Evolutionary conservation across 345 rosid species (phyloP).

Genomic region (Hypericum androsaemum): DNA sequence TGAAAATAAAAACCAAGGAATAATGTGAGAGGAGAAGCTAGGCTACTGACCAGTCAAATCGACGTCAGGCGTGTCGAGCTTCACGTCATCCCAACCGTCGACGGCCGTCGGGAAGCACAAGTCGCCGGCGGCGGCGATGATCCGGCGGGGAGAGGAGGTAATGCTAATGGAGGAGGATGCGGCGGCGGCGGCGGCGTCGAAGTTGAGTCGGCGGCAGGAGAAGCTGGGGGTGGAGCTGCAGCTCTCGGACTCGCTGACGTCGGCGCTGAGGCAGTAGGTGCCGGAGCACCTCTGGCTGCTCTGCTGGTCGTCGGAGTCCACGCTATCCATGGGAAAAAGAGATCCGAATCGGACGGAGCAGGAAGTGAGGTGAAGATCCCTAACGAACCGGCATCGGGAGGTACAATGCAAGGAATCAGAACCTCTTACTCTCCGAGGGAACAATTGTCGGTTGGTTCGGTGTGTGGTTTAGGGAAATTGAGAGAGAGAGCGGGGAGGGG

Average conservation of each 20-base stretch:
- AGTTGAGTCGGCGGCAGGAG: conserved; percentile 54
- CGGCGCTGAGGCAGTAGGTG: conserved; percentile 90
- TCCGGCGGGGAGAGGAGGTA: conserved; percentile 46
- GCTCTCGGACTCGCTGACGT: conserved; percentile 92
- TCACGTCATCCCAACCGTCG: conserved; percentile 62
- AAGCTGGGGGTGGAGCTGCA: conserved; percentile 82
- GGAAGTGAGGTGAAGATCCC: background rate
- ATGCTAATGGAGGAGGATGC: too few species aligned
- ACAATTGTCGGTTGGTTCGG: too few species aligned
- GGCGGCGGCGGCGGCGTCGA: conserved; percentile 45
- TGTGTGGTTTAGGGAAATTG: too few species aligned
- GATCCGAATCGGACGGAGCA: conserved; percentile 7
- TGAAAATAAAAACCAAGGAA: background rate
- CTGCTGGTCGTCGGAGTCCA: conserved; percentile 47
- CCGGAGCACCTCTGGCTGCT: conserved; percentile 66
- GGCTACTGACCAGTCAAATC: conserved; percentile 76
- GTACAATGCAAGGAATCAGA: too few species aligned
- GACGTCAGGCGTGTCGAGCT: conserved; percentile 41
- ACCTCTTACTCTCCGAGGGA: too few species aligned
- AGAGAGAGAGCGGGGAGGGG: too few species aligned
- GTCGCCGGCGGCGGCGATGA: conserved; percentile 14
- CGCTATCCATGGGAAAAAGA: conserved; percentile 38
- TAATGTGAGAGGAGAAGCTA: too few species aligned
- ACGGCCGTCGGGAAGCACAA: conserved; percentile 45
- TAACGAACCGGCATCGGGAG: too few species aligned